Base-by-base conservation (phyloP, 768 basidiomycete species). In the Trametes gibbosa region DNA sequence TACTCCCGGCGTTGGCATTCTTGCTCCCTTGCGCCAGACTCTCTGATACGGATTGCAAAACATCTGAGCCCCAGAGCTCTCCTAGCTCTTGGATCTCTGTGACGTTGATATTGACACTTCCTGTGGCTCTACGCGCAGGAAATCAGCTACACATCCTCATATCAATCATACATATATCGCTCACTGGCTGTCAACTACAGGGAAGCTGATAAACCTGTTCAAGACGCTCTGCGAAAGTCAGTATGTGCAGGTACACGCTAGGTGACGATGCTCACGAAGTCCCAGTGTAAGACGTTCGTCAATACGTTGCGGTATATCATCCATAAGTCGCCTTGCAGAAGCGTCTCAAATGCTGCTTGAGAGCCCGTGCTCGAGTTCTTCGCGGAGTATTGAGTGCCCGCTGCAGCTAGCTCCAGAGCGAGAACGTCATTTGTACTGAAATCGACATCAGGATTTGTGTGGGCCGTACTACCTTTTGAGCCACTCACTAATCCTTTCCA, bases 131-230 rank as follows among this genome's bases (percentile, higher is more conserved):
- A 23, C 17, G 6, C 10, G n/a, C n/a, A n/a, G 9, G 21, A 12
- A 23, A 24, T 23, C 2, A 45, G 13, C 13, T 8, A 21, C 12
- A 24, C 45, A 35, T 52, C 14, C 27, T 25, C 34, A 16, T 32
- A 49, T 47, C 19, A 2, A 10, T 50, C 23, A 9, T 8, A 34
- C 3, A 12, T 13, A 45, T 2, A 54, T 16, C 7, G 71, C 79
- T 40, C 49, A 79, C 77, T 80, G 80, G 5, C 59, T 25, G 63
- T 82, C 76, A 14, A 70, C 67, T 3, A 85, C 82, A 0, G 88
- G 84, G 69, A 87, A 87, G 51, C 79, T 80, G 63, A 90, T 85
- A 61, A 89, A 84, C 12, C 87, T 79, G 14, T 84, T 84, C 29
- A 87, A 67, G 12, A 72, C 79, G 54, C 86, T 88, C 87, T 88